Percentiles rank a stretch among this genome's conserved stretches.
phyloP scores from a whole-genome alignment of 768 basidiomycete genomes.

The Mycena floridula region DNA sequence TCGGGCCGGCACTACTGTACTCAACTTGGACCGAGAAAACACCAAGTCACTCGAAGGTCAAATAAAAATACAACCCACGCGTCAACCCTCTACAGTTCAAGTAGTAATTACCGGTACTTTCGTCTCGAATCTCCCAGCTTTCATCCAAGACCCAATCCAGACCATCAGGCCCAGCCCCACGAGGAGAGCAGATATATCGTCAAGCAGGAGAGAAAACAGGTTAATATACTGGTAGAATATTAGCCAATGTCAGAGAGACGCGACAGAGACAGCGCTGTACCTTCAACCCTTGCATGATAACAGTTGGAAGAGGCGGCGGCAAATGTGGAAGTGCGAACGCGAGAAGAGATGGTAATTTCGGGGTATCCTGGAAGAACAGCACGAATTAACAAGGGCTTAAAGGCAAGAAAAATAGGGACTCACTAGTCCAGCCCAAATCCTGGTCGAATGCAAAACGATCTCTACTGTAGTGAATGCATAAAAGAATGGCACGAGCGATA shows the following conservation, averaged over 20 bases:
- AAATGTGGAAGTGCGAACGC: conserved; percentile 57
- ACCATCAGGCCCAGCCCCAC: conserved; percentile 70
- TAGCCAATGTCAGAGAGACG: too few relatives aligned
- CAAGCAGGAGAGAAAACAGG: conserved; percentile 60
- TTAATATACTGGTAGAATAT: conserved; percentile 54
- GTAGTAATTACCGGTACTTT: conserved; percentile 11
- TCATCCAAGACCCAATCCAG: conserved; percentile 43
- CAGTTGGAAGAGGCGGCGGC: conserved; percentile 54
- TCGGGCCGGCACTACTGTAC: too few relatives aligned
- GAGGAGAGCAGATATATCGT: conserved; percentile 64
- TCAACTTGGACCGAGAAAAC: too few relatives aligned
- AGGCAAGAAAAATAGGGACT: conserved; percentile 17
- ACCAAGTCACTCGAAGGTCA: too few relatives aligned
- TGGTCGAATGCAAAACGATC: conserved; percentile 63
- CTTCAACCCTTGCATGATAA: too few relatives aligned
- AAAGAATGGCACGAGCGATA: conserved; percentile 61
- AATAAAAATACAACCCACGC: too few relatives aligned
- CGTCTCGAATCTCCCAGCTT: too few relatives aligned
- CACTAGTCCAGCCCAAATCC: conserved; percentile 66
- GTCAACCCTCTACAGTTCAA: too few relatives aligned
- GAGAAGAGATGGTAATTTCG: conserved; percentile 54
- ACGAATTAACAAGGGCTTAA: neutral
- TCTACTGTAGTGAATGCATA: conserved; percentile 77
- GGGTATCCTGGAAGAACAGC: conserved; percentile 38
- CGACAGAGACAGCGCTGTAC: too few relatives aligned